Conservation (phyloP, 2,329 filamentous ascomycete species). For the Botryosphaeria dothidea region DNA sequence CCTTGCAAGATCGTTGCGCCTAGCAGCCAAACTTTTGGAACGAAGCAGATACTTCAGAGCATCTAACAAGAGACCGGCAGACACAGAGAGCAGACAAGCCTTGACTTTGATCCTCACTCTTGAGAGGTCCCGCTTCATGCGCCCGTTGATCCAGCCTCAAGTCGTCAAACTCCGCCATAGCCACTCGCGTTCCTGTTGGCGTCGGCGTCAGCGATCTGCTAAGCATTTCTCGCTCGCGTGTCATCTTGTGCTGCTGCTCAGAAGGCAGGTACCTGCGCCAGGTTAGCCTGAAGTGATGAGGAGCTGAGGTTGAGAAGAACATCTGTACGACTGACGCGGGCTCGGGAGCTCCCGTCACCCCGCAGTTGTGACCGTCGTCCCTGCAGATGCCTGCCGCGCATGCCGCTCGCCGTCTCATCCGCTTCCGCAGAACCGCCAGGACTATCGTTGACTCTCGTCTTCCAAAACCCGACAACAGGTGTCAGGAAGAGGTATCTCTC, state of each 20-base stretch:
- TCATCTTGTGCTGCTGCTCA: neutral
- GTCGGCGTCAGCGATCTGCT: constrained; percentile 19
- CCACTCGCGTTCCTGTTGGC: constrained; percentile 18
- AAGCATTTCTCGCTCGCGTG: constrained; percentile 18
- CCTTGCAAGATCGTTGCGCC: neutral
- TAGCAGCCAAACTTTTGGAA: neutral
- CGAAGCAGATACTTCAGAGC: neutral
- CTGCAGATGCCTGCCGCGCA: neutral
- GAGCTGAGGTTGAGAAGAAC: constrained; percentile 1
- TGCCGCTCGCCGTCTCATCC: constrained; percentile 30
- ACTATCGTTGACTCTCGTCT: constrained; percentile 20
- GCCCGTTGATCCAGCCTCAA: constrained; percentile 21
- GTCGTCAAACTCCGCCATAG: constrained; percentile 17
- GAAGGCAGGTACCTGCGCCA: neutral
- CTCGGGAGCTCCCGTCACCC: constrained; percentile 11
- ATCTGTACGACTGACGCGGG: neutral
- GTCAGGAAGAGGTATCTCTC: constrained; percentile 57
- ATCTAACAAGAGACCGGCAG: neutral
- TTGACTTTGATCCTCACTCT: constrained; percentile 44
- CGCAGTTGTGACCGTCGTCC: constrained; percentile 11
- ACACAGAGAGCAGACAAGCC: constrained; percentile 35
- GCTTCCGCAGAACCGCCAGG: constrained; percentile 26
- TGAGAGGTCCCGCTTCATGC: constrained; percentile 37
- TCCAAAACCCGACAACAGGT: constrained; percentile 20
- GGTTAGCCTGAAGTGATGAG: neutral